phyloP scores from a whole-genome alignment of 2,329 filamentous ascomycete genomes.

The Anthostomella pinea region DNA sequence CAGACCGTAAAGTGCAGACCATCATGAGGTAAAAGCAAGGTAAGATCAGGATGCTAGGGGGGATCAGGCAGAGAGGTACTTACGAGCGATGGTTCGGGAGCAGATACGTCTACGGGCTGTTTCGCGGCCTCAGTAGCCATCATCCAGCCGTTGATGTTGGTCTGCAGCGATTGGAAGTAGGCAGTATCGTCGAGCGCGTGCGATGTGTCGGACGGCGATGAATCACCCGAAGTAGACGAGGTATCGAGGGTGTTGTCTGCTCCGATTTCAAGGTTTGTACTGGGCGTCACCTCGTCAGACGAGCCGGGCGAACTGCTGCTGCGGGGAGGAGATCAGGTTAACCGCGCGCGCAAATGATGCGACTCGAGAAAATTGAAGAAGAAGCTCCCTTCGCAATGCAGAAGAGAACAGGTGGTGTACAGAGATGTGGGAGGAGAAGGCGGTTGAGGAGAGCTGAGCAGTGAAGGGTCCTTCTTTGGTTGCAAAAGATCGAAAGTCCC shows the following conservation, averaged over 20 bases:
- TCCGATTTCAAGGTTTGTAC: slow-evolving; percentile 17
- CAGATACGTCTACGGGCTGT: slow-evolving; percentile 32
- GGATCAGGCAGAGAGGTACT: slow-evolving; percentile 19
- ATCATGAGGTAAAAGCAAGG: too few relatives aligned
- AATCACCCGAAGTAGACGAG: slow-evolving; percentile 13
- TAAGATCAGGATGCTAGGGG: too few relatives aligned
- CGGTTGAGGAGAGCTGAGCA: slow-evolving; percentile 11
- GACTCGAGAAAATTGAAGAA: slow-evolving; percentile 9
- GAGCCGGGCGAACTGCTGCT: background rate
- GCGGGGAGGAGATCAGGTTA: slow-evolving; percentile 2
- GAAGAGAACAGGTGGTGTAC: slow-evolving; percentile 8
- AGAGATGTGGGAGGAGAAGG: slow-evolving; percentile 9
- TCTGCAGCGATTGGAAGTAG: background rate
- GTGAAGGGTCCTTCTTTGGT: slow-evolving; percentile 15
- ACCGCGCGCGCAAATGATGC: slow-evolving; percentile 18
- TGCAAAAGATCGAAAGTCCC: slow-evolving; percentile 29
- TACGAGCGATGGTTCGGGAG: slow-evolving; percentile 32
- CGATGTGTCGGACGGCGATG: slow-evolving; percentile 4
- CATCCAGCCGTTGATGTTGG: slow-evolving; percentile 28
- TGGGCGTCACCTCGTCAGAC: slow-evolving; percentile 23
- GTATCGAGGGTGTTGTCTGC: slow-evolving; percentile 19
- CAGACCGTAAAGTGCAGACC: too few relatives aligned
- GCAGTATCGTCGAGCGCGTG: slow-evolving; percentile 6
- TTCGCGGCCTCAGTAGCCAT: slow-evolving; percentile 35
- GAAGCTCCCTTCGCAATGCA: slow-evolving; percentile 3